A percentile compares a stretch with the other conserved stretches of the same genome.
phyloP scores from a whole-genome alignment of 1,139 yeast species.

The Maudiozyma humilis region DNA sequence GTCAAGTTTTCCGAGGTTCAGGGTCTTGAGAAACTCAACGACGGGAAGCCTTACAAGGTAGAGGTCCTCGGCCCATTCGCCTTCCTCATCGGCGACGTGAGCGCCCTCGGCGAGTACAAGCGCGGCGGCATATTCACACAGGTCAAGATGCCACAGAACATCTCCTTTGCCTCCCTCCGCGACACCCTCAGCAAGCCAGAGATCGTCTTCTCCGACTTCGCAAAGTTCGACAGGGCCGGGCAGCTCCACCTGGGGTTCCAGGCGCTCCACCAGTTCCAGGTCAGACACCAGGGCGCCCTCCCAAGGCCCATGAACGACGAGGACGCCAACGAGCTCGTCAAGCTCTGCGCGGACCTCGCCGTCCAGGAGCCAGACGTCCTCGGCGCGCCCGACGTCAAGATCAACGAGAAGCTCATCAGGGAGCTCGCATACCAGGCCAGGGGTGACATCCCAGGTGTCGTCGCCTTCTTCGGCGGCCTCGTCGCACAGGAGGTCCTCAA shows the following conservation, averaged over 20 bases:
- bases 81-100: constrained; percentile 53
- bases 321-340: constrained; percentile 64
- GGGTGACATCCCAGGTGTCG: constrained; percentile 87
- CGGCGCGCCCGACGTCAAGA: constrained; percentile 43
- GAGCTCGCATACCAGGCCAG: constrained; percentile 78
- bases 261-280: constrained; percentile 71
- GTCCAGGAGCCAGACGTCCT: constrained; percentile 51
- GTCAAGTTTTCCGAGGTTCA: constrained; percentile 84
- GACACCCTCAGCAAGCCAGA: constrained; percentile 73
- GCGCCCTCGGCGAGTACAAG: constrained; percentile 54
- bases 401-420: constrained; percentile 58
- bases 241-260: constrained; percentile 89
- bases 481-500: constrained; percentile 95
- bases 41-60: constrained; percentile 63
- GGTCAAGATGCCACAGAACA: constrained; percentile 69
- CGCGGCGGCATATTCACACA: constrained; percentile 90
- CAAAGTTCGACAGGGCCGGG: constrained; percentile 85
- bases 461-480: constrained; percentile 88
- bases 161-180: constrained; percentile 55
- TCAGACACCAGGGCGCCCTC: constrained; percentile 50
- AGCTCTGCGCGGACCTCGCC: constrained; percentile 53
- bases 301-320: constrained; percentile 73
- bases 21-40: constrained; percentile 58
- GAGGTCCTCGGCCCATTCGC: constrained; percentile 92
- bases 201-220: constrained; percentile 73